These are phyloP conservation scores for Phlegmacium glaucopus DNA, from an alignment of 768 basidiomycete species.

Conservation along the genomic window DNA sequence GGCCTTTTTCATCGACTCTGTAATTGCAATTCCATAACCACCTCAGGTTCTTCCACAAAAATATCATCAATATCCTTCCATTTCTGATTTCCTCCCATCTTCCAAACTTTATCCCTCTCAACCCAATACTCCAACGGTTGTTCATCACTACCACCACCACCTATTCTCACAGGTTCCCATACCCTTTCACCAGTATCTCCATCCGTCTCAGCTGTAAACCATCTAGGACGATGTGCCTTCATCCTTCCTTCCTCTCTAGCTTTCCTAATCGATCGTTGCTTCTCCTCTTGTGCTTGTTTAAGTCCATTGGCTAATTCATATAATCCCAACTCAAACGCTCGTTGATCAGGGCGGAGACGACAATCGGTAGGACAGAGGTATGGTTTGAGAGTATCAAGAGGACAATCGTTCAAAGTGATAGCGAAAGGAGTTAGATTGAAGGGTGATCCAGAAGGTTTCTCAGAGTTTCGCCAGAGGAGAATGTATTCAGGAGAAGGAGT, in stretches of 20 bases:
- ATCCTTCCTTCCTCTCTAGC: conserved; percentile 72
- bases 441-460: conserved; percentile 70
- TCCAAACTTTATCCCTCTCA: conserved; percentile 68
- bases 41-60: conserved; percentile 66
- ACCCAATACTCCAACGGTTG: conserved; percentile 76
- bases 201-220: conserved; percentile 84
- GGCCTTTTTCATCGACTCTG: no score
- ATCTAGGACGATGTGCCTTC: conserved; percentile 75
- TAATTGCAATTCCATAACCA: conserved; percentile 8
- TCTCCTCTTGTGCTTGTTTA: conserved; percentile 81
- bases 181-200: conserved; percentile 87
- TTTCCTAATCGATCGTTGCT: conserved; percentile 69
- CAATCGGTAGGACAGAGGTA: conserved; percentile 90
- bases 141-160: conserved; percentile 22
- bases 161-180: conserved; percentile 65
- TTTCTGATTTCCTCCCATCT: conserved; percentile 25
- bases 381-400: conserved; percentile 59
- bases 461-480: conserved; percentile 90
- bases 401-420: conserved; percentile 88
- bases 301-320: conserved; percentile 82
- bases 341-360: conserved; percentile 86
- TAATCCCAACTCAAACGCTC: conserved; percentile 87
- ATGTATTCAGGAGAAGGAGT: conserved; percentile 67
- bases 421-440: conserved; percentile 97
- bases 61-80: conserved; percentile 71